Conservation (phyloP, 1,284 basidiomycete genomes). For the Sanguinoderma infundibulare region DNA sequence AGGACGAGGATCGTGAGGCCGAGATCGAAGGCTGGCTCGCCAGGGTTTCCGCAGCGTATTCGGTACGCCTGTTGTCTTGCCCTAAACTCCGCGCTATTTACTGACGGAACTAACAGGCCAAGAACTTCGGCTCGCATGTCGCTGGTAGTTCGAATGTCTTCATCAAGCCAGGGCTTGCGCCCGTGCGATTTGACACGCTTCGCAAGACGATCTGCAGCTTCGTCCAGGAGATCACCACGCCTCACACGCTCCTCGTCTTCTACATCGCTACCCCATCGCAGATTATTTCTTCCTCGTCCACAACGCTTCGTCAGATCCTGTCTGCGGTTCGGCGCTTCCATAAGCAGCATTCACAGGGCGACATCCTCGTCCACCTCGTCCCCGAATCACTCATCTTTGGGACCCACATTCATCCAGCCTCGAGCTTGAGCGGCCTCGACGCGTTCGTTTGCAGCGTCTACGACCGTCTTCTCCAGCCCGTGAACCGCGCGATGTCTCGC, state of each 20-base stretch:
- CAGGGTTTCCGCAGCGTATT: conserved; percentile 55
- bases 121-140: conserved; percentile 60
- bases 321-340: conserved; percentile 59
- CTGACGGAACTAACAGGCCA: conserved; percentile 46
- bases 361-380: conserved; percentile 68
- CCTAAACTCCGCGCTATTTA: neutral
- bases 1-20: conserved; percentile 46
- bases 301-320: conserved; percentile 66
- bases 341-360: conserved; percentile 47
- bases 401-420: conserved; percentile 43
- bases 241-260: conserved; percentile 54
- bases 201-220: conserved; percentile 59
- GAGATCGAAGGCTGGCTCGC: conserved; percentile 63
- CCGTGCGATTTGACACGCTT: conserved; percentile 66
- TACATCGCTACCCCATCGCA: conserved; percentile 68
- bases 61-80: conserved; percentile 46
- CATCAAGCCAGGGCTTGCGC: conserved; percentile 57
- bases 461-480: conserved; percentile 65
- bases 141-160: conserved; percentile 53
- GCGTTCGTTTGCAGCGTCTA: conserved; percentile 66
- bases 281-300: conserved; percentile 61
- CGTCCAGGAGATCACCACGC: conserved; percentile 47
- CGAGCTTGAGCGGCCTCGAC: conserved; percentile 46
- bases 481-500: conserved; percentile 63
- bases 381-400: conserved; percentile 62